Evolutionary conservation across 2,329 filamentous ascomycete species (phyloP), one percentile per base, ranked within the genome.

Genomic region (Myriosclerotinia curreyana): DNA sequence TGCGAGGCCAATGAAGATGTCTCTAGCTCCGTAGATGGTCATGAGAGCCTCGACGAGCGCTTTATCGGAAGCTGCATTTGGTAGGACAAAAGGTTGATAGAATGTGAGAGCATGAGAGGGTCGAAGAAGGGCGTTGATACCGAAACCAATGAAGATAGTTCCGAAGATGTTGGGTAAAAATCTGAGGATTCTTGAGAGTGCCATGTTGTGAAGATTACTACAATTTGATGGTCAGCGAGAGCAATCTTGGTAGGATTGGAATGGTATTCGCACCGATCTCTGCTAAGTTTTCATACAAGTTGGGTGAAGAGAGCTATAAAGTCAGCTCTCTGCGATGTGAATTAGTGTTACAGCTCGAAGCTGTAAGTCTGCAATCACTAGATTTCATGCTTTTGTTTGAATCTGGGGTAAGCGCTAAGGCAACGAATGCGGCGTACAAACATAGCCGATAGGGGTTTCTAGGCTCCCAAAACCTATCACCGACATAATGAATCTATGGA

Each of bases 1-100:
- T 2, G 77, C 73, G 1, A 75, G 36, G 0, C 78, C 80, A 74
- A 82, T 80, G 73, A 81, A 83, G 20, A 82, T 71, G 66, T 84
- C 80, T 14, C 82, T 76, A 5, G 74, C 76, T 1, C 80, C 80
- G 69, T 81, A 83, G 44, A 83, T 70, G 4, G 75, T 69, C 73
- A 82, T 76, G 11, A 83, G 66, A 59, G 72, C 75, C 65, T 81
- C 73, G 63, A 82, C 74, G n/a, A 81, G 65, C 5, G 14, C n/a
- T 20, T 34, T 28, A 9, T 62, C 40, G 6, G 50, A 54, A 7
- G 38, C 5, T 12, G n/a, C 15, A 11, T 20, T 34, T 8, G 50
- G 40, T 5, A 17, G 49, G 17, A 22, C 20, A 31, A 38, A 11
- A 3, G 42, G 54, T 75, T 70, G 75, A 70, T 77, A 79, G 65